Evolutionary conservation across 2,329 filamentous ascomycete genomes (phyloP).

Genomic region (Xylaria sp.): DNA sequence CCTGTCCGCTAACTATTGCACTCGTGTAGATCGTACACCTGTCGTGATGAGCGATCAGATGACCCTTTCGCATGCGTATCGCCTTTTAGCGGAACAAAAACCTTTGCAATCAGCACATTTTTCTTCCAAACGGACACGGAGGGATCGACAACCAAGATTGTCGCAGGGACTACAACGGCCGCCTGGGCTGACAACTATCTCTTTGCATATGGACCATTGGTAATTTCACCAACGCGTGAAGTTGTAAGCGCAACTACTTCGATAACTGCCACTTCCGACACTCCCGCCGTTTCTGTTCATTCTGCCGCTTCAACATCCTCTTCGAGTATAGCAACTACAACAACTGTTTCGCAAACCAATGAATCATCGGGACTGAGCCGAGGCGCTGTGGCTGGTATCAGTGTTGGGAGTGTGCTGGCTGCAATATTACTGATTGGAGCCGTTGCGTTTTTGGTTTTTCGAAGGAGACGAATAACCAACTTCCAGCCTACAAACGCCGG

Average conservation of each 20-base stretch:
- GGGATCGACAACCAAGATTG: background rate
- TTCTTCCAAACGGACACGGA: background rate
- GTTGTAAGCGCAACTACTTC: background rate
- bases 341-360: background rate
- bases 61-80: background rate
- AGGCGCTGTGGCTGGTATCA: background rate
- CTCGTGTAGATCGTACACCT: background rate
- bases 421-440: background rate
- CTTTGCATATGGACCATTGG: background rate
- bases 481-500: background rate
- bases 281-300: background rate
- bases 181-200: background rate
- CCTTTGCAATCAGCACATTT: background rate
- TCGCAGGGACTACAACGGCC: background rate
- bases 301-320: background rate
- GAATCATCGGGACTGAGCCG: background rate
- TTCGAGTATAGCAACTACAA: background rate
- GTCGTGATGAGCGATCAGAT: background rate
- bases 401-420: background rate
- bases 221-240: background rate
- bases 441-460: background rate
- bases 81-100: background rate
- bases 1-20: background rate
- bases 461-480: background rate
- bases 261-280: background rate